Evolutionary conservation across 1,284 basidiomycete species (phyloP).

Genomic region (Uromyces viciae-fabae): DNA sequence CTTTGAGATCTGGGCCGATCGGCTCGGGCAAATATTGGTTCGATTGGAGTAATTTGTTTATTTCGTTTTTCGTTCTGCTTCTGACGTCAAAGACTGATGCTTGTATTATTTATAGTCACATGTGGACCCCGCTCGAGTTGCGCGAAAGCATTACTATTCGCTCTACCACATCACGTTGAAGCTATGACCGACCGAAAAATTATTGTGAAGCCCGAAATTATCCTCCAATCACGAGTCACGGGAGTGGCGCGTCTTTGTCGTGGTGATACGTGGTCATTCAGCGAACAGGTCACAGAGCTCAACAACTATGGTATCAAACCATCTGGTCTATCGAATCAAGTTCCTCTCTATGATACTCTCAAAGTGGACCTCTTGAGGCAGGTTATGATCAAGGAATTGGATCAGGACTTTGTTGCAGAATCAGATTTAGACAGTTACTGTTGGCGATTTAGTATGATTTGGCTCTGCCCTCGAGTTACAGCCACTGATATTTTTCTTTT

Average conservation of each 20-base stretch:
- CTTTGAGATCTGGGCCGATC: constrained; percentile 25
- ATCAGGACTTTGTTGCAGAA: constrained; percentile 35
- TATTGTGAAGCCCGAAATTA: constrained; percentile 13
- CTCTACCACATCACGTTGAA: constrained; percentile 41
- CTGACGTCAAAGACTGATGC: background rate
- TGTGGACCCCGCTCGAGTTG: constrained; percentile 17
- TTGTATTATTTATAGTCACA: background rate
- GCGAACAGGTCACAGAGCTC: constrained; percentile 3
- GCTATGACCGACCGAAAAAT: constrained; percentile 9
- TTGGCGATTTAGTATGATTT: background rate
- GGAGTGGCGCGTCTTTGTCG: constrained; percentile 27
- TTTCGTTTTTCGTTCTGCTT: background rate
- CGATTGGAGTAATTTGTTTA: constrained; percentile 38
- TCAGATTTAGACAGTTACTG: constrained; percentile 40
- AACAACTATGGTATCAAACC: constrained; percentile 19
- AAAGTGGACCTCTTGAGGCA: constrained; percentile 11
- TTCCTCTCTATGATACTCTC: background rate
- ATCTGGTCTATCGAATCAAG: background rate
- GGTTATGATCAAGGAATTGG: constrained; percentile 31
- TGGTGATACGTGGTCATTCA: constrained; percentile 18
- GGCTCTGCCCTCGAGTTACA: background rate
- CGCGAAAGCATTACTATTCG: constrained; percentile 35
- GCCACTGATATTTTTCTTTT: background rate
- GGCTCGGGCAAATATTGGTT: constrained; percentile 39
- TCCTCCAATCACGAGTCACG: constrained; percentile 33